Evolutionary conservation across 2,329 filamentous ascomycete genomes (phyloP).

Genomic region (Fonsecaea pugnacius): DNA sequence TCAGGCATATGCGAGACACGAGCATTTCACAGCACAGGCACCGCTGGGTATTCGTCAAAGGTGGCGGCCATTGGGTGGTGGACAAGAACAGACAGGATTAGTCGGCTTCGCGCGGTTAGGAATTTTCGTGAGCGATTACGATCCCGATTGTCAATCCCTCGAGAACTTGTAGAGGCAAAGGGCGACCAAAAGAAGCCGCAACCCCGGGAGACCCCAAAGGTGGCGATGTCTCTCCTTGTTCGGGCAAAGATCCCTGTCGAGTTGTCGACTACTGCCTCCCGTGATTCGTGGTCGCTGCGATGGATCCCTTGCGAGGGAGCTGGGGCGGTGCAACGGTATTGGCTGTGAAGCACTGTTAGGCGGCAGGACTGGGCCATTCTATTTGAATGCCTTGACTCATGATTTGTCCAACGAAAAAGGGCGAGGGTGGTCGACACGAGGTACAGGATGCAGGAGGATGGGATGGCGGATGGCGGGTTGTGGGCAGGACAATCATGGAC

Average conservation of each 20-base stretch:
- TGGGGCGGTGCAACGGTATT: slow-evolving; percentile 22
- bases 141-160: slow-evolving; percentile 27
- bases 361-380: slow-evolving; percentile 25
- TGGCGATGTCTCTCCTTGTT: slow-evolving; percentile 24
- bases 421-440: slow-evolving; percentile 30
- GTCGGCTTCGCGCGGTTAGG: slow-evolving; percentile 23
- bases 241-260: slow-evolving; percentile 16
- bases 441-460: slow-evolving; percentile 20
- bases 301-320: slow-evolving; percentile 17
- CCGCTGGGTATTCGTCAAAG: not conserved
- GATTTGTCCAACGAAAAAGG: slow-evolving; percentile 20
- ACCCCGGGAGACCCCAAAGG: slow-evolving; percentile 11
- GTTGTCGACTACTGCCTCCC: slow-evolving; percentile 18
- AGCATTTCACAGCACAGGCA: slow-evolving; percentile 28
- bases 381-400: slow-evolving; percentile 16
- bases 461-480: slow-evolving; percentile 11
- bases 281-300: slow-evolving; percentile 30
- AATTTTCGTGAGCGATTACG: slow-evolving; percentile 15
- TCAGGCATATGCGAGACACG: slow-evolving; percentile 20
- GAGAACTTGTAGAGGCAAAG: slow-evolving; percentile 7
- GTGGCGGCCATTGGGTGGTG: slow-evolving; percentile 14
- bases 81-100: slow-evolving; percentile 10
- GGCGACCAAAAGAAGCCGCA: slow-evolving; percentile 4
- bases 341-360: slow-evolving; percentile 27
- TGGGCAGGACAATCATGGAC: slow-evolving; percentile 2